phyloP scores from a whole-genome alignment of 805 yeast genomes.

The Danielia oregonensis region DNA sequence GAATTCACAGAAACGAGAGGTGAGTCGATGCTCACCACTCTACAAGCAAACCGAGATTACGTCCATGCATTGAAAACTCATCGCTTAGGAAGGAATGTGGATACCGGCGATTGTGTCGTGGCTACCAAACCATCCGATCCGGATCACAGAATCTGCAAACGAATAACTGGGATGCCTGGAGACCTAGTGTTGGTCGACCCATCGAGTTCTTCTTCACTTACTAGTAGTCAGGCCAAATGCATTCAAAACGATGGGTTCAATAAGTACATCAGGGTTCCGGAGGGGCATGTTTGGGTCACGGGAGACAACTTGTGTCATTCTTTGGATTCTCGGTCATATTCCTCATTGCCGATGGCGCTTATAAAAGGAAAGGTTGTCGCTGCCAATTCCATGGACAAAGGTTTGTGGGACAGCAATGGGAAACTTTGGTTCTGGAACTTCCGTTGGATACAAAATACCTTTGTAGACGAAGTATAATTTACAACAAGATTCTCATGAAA shows the following conservation, averaged over 20 bases:
- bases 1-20: slow-evolving; percentile 85
- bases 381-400: slow-evolving; percentile 50
- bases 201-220: slow-evolving; percentile 46
- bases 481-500: not conserved
- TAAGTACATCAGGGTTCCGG: slow-evolving; percentile 73
- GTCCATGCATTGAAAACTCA: slow-evolving; percentile 70
- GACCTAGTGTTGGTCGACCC: slow-evolving; percentile 83
- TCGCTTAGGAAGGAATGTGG: slow-evolving; percentile 59
- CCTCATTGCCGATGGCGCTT: slow-evolving; percentile 84
- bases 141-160: slow-evolving; percentile 78
- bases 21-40: slow-evolving; percentile 92
- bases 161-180: slow-evolving; percentile 96
- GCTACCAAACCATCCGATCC: slow-evolving; percentile 90
- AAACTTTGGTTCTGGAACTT: slow-evolving; percentile 44
- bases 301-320: slow-evolving; percentile 91
- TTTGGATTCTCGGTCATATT: slow-evolving; percentile 84
- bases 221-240: slow-evolving; percentile 26
- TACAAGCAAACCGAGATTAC: slow-evolving; percentile 69
- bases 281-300: slow-evolving; percentile 95
- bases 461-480: slow-evolving; percentile 28
- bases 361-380: slow-evolving; percentile 84
- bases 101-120: slow-evolving; percentile 84
- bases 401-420: slow-evolving; percentile 36
- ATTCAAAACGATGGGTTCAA: slow-evolving; percentile 40
- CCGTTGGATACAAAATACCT: slow-evolving; percentile 53